Base-by-base conservation (phyloP, 2,329 filamentous ascomycete genomes). In the Fusarium annulatum region DNA sequence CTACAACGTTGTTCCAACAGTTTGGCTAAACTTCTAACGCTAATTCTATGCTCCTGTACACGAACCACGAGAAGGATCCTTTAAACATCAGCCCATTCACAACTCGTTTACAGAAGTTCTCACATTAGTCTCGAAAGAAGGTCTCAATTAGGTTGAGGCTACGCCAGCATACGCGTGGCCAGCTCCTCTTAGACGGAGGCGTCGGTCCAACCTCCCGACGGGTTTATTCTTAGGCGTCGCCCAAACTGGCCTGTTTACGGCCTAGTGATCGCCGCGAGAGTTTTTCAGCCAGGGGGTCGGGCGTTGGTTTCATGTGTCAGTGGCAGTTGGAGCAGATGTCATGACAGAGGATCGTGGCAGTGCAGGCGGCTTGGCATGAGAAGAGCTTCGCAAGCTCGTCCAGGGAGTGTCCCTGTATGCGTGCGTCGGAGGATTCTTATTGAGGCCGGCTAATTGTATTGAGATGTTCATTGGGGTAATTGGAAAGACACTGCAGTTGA, bases 111-210 rank as follows among this genome's bases (percentile, higher is more conserved):
- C 59, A 65, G 7, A 65, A 69, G 52, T 69, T 65, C 67, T 53
- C 36, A 26, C 51, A 39, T 69, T 58, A 42, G 41, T n/a, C 36
- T 38, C 18, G 19, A 39, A 38, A 12, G 36, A 60, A 42, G 16
- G 36, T 26, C 55, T 70, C 49, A 38, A 59, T 57, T 57, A 41
- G 56, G 56, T 48, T 48, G 51, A 68, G 59, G 61, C 68, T 67
- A 74, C 72, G 72, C 69, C 72, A 75, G 72, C 72, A 75, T 73
- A 75, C 72, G 72, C 72, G 72, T 75, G 73, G 71, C 69, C 62
- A 49, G 41, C 34, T 56, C 39, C 60, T 49, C 46, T 61, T n/a
- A 60, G 55, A 61, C 19, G 36, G 52, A 43, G 43, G 30, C 49
- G 68, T 69, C 64, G 64, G 67, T 66, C 68, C 57, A 73, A 49